Evolutionary conservation across 73 alveolate genomes (phyloP), one percentile per base, ranked within the genome.

Genomic region (Paraurostyla sp.): DNA sequence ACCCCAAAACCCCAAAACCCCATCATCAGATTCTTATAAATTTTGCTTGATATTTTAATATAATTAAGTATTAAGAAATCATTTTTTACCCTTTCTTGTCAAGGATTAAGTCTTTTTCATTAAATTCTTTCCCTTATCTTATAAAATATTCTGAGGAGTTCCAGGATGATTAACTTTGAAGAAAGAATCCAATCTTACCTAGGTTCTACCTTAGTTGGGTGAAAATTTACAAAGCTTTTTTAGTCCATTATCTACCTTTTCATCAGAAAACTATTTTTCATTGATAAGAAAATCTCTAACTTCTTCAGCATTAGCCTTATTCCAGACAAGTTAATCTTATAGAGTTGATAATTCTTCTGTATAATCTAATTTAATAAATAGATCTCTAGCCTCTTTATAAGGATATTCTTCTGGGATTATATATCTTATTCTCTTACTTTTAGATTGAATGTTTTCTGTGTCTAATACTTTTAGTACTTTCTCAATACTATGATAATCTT

Each of bases 301-400:
- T 9, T 85, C 95, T 20, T 69, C 93, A 38, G 71, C 93, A 88
- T 95, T 87, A n/a, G 95, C 93, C n/a, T 82, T 27, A 46, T 52
- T 69, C 91, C 90, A 94, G 50, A 87, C 76, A 35, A 91, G 0
- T 13, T 56, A 4, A 13, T 52, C 50, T 25, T 82, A 45, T 0
- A 60, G 22, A 56, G 54, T 0, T 18, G 45, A 22, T 48, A 83
- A 42, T 45, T 87, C 89, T 0, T 80, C 75, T 0, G 78, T 62
- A 30, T 95, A 96, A 78, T 94, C 96, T 1, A 97, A 98, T 23
- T 95, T 83, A 69, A 83, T 76, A 80, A 96, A 96, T 33, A 96
- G 87, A 48, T 93, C 81, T 63, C 98, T 84, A 0, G 98, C 98
- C 50, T 73, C 76, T 41, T 87, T 92, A 88, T 84, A 96, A 60